Base-by-base conservation (phyloP, 2,329 filamentous ascomycete genomes). In the Neodidymelliopsis sp. region DNA sequence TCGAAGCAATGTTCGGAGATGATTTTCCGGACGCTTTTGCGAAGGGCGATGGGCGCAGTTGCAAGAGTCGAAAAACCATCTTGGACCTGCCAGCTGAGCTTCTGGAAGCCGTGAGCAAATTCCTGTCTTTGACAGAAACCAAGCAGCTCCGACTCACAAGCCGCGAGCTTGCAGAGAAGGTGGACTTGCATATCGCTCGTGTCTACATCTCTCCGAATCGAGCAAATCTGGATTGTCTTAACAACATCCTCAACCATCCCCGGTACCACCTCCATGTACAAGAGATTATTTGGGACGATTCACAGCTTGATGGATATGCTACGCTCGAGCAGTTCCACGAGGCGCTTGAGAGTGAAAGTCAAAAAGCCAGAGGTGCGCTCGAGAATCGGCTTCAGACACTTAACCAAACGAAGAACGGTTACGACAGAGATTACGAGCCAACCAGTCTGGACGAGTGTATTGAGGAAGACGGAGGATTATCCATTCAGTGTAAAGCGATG, bases 271-370 rank as follows among this genome's bases (percentile, higher is more conserved):
- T 55, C 1, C 28, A 50, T 1, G 59, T 79, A 6, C 52, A 36
- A 3, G 75, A 79, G 44, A 67, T 78, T 4, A 63, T 79, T 24
- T 77, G 69, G 70, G 70, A 77, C 18, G 72, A 75, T 39, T 59
- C 62, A n/a, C 57, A 62, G n/a, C 56, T 69, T 18, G 46, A 54
- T 6, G 50, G 57, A n/a, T 62, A 57, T 38, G 37, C 56, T 1
- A 52, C 56, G 0, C 13, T 62, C 19, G 42, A 57, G 2, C 24
- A 28, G 4, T 65, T 60, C 22, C 31, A 18, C 18, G 29, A 24
- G 20, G 12, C n/a, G 15, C 25, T 50, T 4, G 6, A 15, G 1
- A 9, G 2, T 6, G 46, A 49, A 9, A 10, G 25, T 8, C n/a
- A n/a, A 12, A 25, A 43, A 23, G 28, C 39, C 10, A 33, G n/a